These are phyloP conservation scores for Cubamyces sp. DNA, from an alignment of 768 basidiomycete species.

Conservation along the genomic window DNA sequence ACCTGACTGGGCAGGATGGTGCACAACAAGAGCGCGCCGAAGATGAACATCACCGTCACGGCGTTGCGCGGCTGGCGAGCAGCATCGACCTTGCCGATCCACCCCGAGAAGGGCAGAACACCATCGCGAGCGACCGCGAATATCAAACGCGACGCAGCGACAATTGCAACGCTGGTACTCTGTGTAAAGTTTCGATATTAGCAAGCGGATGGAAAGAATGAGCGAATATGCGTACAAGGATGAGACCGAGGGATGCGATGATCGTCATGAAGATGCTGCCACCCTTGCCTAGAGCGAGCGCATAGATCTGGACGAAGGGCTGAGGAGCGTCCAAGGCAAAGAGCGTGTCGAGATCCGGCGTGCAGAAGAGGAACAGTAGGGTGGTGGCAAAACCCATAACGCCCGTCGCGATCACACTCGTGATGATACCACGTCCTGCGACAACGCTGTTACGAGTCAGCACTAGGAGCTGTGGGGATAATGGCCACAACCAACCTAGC, in stretches of 20 bases:
- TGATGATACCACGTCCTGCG: constrained; percentile 83
- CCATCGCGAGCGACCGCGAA: constrained; percentile 96
- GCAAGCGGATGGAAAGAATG: background rate
- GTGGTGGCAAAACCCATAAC: constrained; percentile 77
- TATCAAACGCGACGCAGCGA: constrained; percentile 85
- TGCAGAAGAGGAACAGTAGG: constrained; percentile 85
- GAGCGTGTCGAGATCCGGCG: constrained; percentile 74
- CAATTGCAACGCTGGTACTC: constrained; percentile 88
- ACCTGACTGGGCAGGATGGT: constrained; percentile 89
- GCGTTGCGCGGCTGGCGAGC: constrained; percentile 82
- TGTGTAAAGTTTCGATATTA: constrained; percentile 35
- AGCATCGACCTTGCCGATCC: constrained; percentile 78
- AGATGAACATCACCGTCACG: constrained; percentile 84
- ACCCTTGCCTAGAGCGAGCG: constrained; percentile 77
- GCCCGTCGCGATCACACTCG: constrained; percentile 77
- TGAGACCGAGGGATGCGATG: constrained; percentile 82
- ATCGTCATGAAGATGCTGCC: constrained; percentile 87
- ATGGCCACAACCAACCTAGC: constrained; percentile 29
- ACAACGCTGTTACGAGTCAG: constrained; percentile 53
- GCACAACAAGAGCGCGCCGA: constrained; percentile 76
- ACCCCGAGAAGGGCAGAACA: constrained; percentile 78
- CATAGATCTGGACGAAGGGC: constrained; percentile 89
- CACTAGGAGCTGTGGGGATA: background rate
- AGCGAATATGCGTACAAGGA: constrained; percentile 57
- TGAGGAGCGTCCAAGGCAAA: constrained; percentile 84